Evolutionary conservation across 768 basidiomycete species (phyloP).

Genomic region (Favolaschia claudopus): DNA sequence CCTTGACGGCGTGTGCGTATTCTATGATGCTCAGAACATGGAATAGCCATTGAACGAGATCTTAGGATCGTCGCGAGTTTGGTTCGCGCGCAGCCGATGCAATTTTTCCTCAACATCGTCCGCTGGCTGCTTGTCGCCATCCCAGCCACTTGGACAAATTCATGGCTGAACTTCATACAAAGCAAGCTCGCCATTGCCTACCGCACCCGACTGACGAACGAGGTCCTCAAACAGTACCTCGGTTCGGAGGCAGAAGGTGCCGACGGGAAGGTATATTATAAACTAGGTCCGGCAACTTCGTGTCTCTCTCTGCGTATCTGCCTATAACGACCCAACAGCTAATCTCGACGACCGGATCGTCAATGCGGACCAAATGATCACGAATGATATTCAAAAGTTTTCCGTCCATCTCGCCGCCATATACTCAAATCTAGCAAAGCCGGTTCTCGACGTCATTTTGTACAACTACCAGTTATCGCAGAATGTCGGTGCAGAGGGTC

Average conservation of each 20-base stretch:
- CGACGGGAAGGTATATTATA: conserved; percentile 91
- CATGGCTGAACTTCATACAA: conserved; percentile 92
- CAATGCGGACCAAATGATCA: conserved; percentile 97
- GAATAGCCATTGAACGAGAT: background rate
- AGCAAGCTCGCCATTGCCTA: conserved; percentile 92
- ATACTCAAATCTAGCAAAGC: conserved; percentile 94
- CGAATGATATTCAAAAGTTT: conserved; percentile 94
- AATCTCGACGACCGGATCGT: conserved; percentile 96
- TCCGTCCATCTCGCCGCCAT: conserved; percentile 91
- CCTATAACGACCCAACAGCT: conserved; percentile 52
- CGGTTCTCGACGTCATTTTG: conserved; percentile 88
- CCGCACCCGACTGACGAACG: conserved; percentile 83
- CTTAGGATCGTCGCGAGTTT: conserved; percentile 92
- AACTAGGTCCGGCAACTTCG: conserved; percentile 65
- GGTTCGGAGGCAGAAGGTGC: conserved; percentile 70
- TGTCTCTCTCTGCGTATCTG: background rate
- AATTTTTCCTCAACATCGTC: conserved; percentile 86
- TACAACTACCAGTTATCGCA: conserved; percentile 96
- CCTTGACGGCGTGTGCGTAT: conserved; percentile 84
- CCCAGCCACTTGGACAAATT: conserved; percentile 92
- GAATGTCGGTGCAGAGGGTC: conserved; percentile 94
- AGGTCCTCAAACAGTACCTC: conserved; percentile 86
- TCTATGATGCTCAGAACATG: conserved; percentile 2
- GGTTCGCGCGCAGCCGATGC: conserved; percentile 80
- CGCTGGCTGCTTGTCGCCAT: conserved; percentile 93